These are phyloP conservation scores for Theobroma grandiflorum DNA, from an alignment of 441 rosid genomes.

Conservation along the genomic window DNA sequence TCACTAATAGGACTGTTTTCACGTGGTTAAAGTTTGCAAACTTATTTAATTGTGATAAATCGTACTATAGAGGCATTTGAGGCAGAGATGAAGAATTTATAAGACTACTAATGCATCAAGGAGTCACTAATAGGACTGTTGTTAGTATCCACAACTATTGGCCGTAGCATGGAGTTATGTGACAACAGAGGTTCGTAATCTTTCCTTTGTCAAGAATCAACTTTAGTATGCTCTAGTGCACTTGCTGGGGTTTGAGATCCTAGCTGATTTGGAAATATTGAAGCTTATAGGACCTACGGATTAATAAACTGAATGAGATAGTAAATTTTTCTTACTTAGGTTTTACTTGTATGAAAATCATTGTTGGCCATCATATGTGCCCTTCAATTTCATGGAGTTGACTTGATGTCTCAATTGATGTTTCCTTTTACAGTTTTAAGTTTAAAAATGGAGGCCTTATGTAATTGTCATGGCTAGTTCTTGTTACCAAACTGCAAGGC, in stretches of 20 bases:
- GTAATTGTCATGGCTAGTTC: background rate
- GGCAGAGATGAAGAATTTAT: background rate
- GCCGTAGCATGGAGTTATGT: background rate
- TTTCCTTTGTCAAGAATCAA: background rate
- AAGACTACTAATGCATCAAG: background rate
- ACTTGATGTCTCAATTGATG: background rate
- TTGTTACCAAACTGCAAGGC: background rate
- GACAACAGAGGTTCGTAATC: background rate
- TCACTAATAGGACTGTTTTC: background rate
- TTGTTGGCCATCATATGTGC: background rate
- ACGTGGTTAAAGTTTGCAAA: slow-evolving; percentile 3
- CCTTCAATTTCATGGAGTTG: background rate
- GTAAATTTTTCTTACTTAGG: background rate
- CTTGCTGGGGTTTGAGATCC: background rate
- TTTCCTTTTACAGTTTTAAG: background rate
- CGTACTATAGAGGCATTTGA: background rate
- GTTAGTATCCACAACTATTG: background rate
- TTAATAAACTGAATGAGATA: background rate
- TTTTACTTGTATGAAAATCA: background rate
- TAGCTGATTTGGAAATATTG: background rate
- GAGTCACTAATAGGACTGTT: background rate
- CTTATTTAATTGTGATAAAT: background rate
- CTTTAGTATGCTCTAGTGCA: background rate
- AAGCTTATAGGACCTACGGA: background rate
- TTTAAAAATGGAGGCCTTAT: background rate